Base-by-base conservation (phyloP, 352 stramenopile genomes). In the Globisporangium paroecandrum region DNA sequence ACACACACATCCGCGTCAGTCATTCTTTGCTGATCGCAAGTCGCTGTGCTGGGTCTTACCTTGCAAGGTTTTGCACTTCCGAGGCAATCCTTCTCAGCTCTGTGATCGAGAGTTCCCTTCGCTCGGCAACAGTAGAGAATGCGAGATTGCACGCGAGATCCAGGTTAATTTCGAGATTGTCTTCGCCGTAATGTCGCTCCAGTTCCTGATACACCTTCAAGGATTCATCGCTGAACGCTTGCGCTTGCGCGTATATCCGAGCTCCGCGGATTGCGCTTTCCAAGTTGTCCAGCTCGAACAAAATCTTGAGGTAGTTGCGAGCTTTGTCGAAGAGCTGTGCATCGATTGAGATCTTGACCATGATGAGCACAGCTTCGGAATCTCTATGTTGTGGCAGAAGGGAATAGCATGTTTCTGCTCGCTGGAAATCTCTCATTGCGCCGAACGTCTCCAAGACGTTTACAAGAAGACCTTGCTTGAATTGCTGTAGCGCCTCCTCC, bases 141-240 rank as follows among this genome's bases (percentile, higher is more conserved):
- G 79, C 79, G 5, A 92, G 71, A 57, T 69, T 74, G 46, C 79
- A 90, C n/a, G 81, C 83, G 15, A 94, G 69, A 62, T 92, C 86
- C 32, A 92, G 54, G 56, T 77, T 81, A 47, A 94, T 90, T 29
- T 82, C 70, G 27, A 89, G 64, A 22, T 71, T 67, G 27, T 77
- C 64, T 65, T 88, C 81, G 4, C 81, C 83, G 34, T 89, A 91
- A 38, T 87, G 82, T 47, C 77, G 70, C n/a, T 83, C 71, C 7
- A 94, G 70, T 12, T 86, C 73, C 55, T 79, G 69, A 71, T 89
- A 94, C 59, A 93, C 72, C 38, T 81, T 61, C 29, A 91, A 54
- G 5, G 82, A 79, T 55, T 86, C 75, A 2, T 83, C 77, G 8
- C 73, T 86, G 57, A 82, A 89, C 0, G 57, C 68, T 4, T 78